Percentiles rank a stretch among this genome's conserved stretches.
phyloP scores from a whole-genome alignment of 441 rosid genomes.

The Populus hybrid region DNA sequence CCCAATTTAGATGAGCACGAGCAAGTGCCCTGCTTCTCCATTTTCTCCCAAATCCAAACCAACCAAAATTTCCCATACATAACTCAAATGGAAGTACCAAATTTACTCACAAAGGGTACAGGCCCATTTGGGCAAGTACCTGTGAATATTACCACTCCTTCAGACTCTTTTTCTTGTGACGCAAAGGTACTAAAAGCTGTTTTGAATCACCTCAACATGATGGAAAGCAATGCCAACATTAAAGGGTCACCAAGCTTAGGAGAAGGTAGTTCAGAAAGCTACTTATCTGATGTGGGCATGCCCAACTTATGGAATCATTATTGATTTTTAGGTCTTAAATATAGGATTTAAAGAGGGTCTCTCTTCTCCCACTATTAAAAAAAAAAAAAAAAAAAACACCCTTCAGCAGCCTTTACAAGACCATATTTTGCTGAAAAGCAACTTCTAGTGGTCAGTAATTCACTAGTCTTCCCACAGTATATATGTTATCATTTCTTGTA shows the following conservation, averaged over 20 bases:
- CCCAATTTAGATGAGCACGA: slow-evolving; percentile 25
- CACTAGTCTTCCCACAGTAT: background rate
- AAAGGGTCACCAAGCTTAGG: slow-evolving; percentile 37
- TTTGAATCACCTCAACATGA: slow-evolving; percentile 34
- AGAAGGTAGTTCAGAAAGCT: slow-evolving; percentile 47
- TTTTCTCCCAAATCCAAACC: slow-evolving; percentile 32
- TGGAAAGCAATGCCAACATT: slow-evolving; percentile 25
- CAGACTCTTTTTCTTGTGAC: slow-evolving; percentile 37
- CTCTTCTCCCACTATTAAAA: background rate
- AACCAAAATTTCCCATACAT: slow-evolving; percentile 15
- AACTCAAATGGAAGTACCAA: slow-evolving; percentile 17
- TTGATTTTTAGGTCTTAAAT: slow-evolving; percentile 9
- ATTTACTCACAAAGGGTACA: background rate
- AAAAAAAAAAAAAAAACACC: background rate
- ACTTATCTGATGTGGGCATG: slow-evolving; percentile 46
- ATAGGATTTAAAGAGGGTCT: background rate
- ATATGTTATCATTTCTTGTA: background rate
- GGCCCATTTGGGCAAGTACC: slow-evolving; percentile 17
- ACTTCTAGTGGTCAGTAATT: background rate
- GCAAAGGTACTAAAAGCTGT: slow-evolving; percentile 36
- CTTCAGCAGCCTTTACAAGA: background rate
- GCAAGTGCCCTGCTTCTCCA: slow-evolving; percentile 86
- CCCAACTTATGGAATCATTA: slow-evolving; percentile 35
- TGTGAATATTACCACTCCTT: background rate
- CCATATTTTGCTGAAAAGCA: background rate